These are phyloP conservation scores for Blastomyces gilchristii DNA, from an alignment of 2,329 filamentous ascomycete species.

Conservation along the genomic window DNA sequence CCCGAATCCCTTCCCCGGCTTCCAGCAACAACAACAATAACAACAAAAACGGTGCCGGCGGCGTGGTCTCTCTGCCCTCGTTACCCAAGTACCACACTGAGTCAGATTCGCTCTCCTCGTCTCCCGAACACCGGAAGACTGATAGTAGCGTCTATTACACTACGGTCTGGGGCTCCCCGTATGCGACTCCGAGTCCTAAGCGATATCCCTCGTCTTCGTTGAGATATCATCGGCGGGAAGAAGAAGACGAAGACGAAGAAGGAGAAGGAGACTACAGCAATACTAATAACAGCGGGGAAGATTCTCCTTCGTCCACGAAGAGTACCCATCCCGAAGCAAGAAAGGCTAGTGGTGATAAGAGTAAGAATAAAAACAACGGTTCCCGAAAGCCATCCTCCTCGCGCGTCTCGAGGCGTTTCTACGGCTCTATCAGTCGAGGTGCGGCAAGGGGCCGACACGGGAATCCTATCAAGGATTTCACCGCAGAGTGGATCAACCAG, in stretches of 20 bases:
- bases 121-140: slow-evolving; percentile 33
- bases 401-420: slow-evolving; percentile 17
- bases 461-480: slow-evolving; percentile 47
- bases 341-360: background rate
- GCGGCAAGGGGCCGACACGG: slow-evolving; percentile 20
- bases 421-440: slow-evolving; percentile 22
- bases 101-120: slow-evolving; percentile 30
- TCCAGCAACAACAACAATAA: background rate
- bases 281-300: slow-evolving; percentile 9
- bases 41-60: background rate
- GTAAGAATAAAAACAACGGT: background rate
- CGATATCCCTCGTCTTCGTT: slow-evolving; percentile 29
- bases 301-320: slow-evolving; percentile 17
- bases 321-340: slow-evolving; percentile 8
- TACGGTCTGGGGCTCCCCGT: slow-evolving; percentile 86
- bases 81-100: slow-evolving; percentile 25
- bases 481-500: slow-evolving; percentile 77
- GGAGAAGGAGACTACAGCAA: background rate
- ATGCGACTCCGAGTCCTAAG: slow-evolving; percentile 52
- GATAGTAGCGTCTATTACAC: slow-evolving; percentile 52
- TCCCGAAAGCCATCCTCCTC: slow-evolving; percentile 16
- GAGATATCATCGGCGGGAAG: slow-evolving; percentile 11
- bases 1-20: slow-evolving; percentile 9
- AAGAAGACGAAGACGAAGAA: background rate
- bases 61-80: slow-evolving; percentile 9